Evolutionary conservation across 169 alveolate species (phyloP), one percentile per base, ranked within the genome.

Genomic region (Plasmodium chabaudi): DNA sequence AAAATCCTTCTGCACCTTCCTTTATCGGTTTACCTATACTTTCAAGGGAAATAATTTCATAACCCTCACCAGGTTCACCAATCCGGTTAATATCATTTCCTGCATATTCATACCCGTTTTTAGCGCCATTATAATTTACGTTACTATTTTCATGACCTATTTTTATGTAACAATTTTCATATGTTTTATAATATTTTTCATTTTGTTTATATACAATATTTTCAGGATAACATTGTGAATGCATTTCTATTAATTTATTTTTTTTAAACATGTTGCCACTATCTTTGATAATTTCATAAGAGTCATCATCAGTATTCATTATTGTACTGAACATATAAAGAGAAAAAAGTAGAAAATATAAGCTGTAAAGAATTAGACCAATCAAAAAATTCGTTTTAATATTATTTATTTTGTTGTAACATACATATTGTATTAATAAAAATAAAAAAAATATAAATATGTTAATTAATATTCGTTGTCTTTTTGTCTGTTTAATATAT

Each of bases 1-100:
- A 95, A 77, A 92, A 96, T 5, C 98, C 98, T 88, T 96, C 98
- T 0, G 96, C 64, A 27, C 98, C 98, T 86, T 96, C 98, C 55
- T 73, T 79, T 44, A 96, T 96, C 9, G 96, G 95, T 25, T 90
- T 89, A 47, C 95, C 93, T 42, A 96, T 86, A 51, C 70, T 92
- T 27, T 92, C 88, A 47, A 77, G 34, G n/a, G 88, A 63, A 23
- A 49, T 17, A 0, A 63, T 68, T 63, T 77, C 88, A 44, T 39
- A 75, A 3, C 68, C 88, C 10, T 63, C 88, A n/a, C 2, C 7
- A 25, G 75, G 19, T 17, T 7, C 69, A 23, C 3, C 65, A 4
- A 47, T 49, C n/a, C 21, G 47, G 2, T 27, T 21, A 1, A 10
- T 46, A 19, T 1, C 60, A 19, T 12, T 15, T 23, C 19, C 21